Evolutionary conservation across 2,329 filamentous ascomycete genomes (phyloP).

Genomic region (Fusarium virguliforme): DNA sequence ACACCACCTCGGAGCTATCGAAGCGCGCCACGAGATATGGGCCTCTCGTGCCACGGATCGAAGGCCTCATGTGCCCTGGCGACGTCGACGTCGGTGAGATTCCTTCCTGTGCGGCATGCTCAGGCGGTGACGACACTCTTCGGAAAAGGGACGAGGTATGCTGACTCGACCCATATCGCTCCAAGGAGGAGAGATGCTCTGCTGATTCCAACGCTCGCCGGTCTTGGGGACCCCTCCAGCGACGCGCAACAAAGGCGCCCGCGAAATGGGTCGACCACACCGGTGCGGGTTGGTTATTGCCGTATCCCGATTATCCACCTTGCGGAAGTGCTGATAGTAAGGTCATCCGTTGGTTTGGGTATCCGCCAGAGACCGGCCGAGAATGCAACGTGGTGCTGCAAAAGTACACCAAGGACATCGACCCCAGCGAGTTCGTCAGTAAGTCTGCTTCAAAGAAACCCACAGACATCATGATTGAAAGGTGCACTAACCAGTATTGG

Average conservation of each 20-base stretch:
- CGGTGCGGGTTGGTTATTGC: background rate
- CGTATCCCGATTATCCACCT: background rate
- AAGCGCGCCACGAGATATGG: conserved; percentile 20
- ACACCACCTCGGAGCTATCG: conserved; percentile 12
- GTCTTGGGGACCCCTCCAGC: too few relatives aligned
- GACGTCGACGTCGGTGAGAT: conserved; percentile 14
- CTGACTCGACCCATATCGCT: conserved; percentile 9
- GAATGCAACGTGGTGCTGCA: background rate
- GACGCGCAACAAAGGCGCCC: background rate
- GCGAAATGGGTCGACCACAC: background rate
- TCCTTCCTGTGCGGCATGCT: conserved; percentile 8
- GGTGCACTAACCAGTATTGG: background rate
- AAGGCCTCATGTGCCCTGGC: conserved; percentile 15
- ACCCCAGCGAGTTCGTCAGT: background rate
- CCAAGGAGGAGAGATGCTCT: background rate
- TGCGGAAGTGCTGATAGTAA: background rate
- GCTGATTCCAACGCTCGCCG: background rate
- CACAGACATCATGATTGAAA: background rate
- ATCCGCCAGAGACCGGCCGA: background rate
- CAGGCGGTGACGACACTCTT: conserved; percentile 11
- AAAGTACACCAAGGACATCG: background rate
- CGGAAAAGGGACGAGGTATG: conserved; percentile 11
- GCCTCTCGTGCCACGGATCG: conserved; percentile 10
- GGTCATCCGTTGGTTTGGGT: background rate
- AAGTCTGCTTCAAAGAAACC: background rate